These are phyloP conservation scores for Blastobotrys niveus DNA, from an alignment of 1,139 yeast species.

Conservation along the genomic window DNA sequence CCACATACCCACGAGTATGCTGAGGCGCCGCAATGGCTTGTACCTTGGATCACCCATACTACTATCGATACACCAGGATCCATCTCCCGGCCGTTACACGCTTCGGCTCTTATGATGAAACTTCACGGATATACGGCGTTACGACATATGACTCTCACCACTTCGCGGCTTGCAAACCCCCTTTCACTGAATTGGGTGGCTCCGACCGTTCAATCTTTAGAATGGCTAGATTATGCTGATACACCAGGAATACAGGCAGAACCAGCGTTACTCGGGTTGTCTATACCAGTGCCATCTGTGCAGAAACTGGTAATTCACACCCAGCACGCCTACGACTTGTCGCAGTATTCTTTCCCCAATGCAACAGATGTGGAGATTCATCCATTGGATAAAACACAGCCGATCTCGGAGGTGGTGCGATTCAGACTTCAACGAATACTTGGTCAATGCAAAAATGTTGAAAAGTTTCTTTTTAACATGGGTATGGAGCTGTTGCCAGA, in stretches of 20 bases:
- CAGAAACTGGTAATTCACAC: background rate
- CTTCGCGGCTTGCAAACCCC: slow-evolving; percentile 3
- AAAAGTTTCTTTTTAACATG: background rate
- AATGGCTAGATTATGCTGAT: slow-evolving; percentile 1
- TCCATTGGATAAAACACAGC: background rate
- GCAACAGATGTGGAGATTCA: background rate
- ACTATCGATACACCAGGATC: too few relatives aligned
- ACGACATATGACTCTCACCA: background rate
- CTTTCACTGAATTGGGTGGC: slow-evolving; percentile 1
- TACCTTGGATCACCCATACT: too few relatives aligned
- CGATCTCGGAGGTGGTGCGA: background rate
- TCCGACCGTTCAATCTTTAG: background rate
- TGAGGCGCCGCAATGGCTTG: too few relatives aligned
- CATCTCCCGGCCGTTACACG: too few relatives aligned
- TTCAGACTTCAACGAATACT: background rate
- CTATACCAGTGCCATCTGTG: background rate
- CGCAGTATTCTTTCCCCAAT: slow-evolving; percentile 2
- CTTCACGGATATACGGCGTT: background rate
- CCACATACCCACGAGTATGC: too few relatives aligned
- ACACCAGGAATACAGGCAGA: background rate
- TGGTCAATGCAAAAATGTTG: background rate
- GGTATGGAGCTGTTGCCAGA: slow-evolving; percentile 3
- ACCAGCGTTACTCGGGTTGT: background rate
- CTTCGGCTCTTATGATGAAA: background rate
- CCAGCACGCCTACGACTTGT: slow-evolving; percentile 1